Evolutionary conservation across 2,329 filamentous ascomycete genomes (phyloP), one percentile per base, ranked within the genome.

Genomic region (Calonectria ilicicola): DNA sequence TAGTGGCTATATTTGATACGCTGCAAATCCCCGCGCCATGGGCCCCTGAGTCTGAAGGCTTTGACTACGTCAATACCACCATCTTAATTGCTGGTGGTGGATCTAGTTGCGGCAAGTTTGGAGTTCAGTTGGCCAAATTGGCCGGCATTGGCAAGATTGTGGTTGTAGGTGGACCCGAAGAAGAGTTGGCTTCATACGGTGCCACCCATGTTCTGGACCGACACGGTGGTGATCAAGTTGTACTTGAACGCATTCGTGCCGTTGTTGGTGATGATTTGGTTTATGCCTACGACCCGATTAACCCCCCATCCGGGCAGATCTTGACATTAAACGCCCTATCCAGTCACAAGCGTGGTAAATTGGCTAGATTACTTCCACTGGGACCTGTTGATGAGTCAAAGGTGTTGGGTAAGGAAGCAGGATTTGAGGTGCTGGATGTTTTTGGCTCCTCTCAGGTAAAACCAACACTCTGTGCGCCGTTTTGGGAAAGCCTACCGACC

Each of bases 91-190:
- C 56, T 15, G 64, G 64, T 21, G 64, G 64, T 29, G 64, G 64
- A 40, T 66, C 64, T 5, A 66, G 9, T 17, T 56, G 46, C 14
- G 64, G 64, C 7, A 51, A 56, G 4, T 66, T 56, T 32, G 64
- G 21, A 26, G 64, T 66, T 3, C 64, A 66, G 23, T 23, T 66
- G 35, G 64, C 64, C 29, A 66, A 53, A 10, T 19, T 66, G 19
- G 64, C 64, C 2, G 32, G 32, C 12, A 66, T 66, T 26, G 64
- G 64, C 17, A 47, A 49, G 29, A 66, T 66, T 44, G 64, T 66
- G 10, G 64, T 66, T 2, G 47, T 66, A 23, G 64, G 64, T 19
- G 64, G 64, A 21, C 14, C 32, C 8, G 47, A 44, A 17, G 46
- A 29, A 9, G 46, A 66, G 47, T 29, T 66, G 19, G 21, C 4